Evolutionary conservation across 306 rosid species (phyloP), one percentile per base, ranked within the genome.

Genomic region (Urtica urens): DNA sequence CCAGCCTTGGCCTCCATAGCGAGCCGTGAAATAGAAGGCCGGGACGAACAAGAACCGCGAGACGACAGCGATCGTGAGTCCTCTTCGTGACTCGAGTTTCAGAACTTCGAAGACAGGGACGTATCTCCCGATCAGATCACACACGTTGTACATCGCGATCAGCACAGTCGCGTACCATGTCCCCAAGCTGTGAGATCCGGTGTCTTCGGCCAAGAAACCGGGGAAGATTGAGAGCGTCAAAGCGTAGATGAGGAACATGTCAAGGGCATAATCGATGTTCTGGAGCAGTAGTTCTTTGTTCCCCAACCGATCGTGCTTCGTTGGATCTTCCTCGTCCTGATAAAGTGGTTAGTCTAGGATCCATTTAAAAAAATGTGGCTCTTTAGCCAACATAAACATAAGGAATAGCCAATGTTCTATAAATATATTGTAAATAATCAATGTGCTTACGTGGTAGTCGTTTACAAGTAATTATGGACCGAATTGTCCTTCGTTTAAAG

Each of bases 191-290:
- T 88, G 93, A 30, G 66, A 38, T 53, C 95, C 93, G 3, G 95
- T 88, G 53, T 88, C 97, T 65, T 88, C 97, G 24, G 87, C 81
- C 62, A 83, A 59, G 80, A 88, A 88, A 57, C 97, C 97, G 19
- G 97, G 93, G 65, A 81, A 88, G 45, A 81, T 84, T 33, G 95
- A 79, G 23, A 90, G 41, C 30, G 94, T 78, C 22, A 90, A 72
- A 0, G 20, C 57, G 47, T 75, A 84, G 23, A 71, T 62, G 19
- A 81, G 72, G 59, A 77, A 84, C 69, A 81, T 59, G 60, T 76
- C 92, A 46, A 79, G 6, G 4, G 85, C 94, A 46, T 81, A 85
- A 56, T 90, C 97, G 6, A 77, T 58, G 71, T 81, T 90, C 72
- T 81, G 93, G 28, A 9, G 8, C 38, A 81, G 18, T 63, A 90